Evolutionary conservation across 495 filamentous ascomycete species (phyloP).

Genomic region (Talaromyces trachyspermus): DNA sequence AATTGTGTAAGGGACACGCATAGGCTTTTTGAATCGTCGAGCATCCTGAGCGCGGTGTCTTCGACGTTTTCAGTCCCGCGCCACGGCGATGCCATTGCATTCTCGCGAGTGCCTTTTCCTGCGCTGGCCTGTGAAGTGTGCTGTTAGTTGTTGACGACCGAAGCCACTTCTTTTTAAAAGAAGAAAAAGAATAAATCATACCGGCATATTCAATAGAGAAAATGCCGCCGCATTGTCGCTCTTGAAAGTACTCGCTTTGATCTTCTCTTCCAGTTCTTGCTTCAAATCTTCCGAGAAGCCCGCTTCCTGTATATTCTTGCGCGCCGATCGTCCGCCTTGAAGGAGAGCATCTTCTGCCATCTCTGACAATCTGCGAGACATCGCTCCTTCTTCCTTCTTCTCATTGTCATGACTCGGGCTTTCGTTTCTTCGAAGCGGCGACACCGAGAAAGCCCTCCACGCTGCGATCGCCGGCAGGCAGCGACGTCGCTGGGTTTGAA

Average conservation of each 20-base stretch:
- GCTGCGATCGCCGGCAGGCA: background rate
- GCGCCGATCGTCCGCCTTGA: constrained; percentile 61
- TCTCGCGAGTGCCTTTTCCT: constrained; percentile 63
- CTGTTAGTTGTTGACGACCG: background rate
- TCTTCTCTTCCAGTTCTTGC: constrained; percentile 60
- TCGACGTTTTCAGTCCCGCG: constrained; percentile 63
- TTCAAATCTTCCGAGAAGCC: constrained; percentile 86
- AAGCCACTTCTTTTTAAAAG: background rate
- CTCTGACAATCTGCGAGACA: constrained; percentile 66
- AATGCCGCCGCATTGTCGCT: constrained; percentile 64
- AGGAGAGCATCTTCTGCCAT: constrained; percentile 76
- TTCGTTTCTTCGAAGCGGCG: constrained; percentile 5
- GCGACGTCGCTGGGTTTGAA: background rate
- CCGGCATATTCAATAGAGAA: constrained; percentile 56
- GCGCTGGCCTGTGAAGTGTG: constrained; percentile 41
- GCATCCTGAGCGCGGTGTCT: constrained; percentile 81
- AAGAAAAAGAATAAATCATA: constrained; percentile 19
- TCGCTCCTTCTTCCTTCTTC: constrained; percentile 41
- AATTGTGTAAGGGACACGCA: constrained; percentile 47
- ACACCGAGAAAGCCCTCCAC: background rate
- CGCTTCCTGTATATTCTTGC: constrained; percentile 70
- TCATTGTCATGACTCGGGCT: background rate
- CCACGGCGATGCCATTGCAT: constrained; percentile 70
- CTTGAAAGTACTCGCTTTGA: constrained; percentile 63
- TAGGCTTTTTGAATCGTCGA: constrained; percentile 73